A percentile compares a stretch with the other conserved stretches of the same genome.
Evolutionary conservation across 345 rosid species (phyloP).

Genomic region (Populus simonii): DNA sequence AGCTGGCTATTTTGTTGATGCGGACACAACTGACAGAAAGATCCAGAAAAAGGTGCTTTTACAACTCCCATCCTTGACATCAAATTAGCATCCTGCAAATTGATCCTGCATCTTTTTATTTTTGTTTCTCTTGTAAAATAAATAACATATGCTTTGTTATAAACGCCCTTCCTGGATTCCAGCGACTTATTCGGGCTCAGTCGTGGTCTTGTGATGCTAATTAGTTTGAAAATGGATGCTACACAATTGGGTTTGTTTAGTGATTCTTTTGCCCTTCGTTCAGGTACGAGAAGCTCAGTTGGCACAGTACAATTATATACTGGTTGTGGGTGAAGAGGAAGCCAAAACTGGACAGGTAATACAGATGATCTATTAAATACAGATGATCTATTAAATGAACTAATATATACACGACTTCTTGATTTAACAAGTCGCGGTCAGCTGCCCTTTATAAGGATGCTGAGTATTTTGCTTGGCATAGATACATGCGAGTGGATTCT

Average conservation of each 20-base stretch:
- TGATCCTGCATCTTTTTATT: not conserved
- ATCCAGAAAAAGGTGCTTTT: slow-evolving; percentile 77
- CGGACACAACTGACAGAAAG: slow-evolving; percentile 73
- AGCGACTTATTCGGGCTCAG: not conserved
- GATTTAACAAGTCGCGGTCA: not conserved
- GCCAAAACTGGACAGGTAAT: slow-evolving; percentile 67
- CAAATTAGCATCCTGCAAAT: not conserved
- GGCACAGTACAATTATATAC: slow-evolving; percentile 86
- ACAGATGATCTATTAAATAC: not conserved
- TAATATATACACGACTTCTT: not conserved
- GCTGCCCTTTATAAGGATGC: not conserved
- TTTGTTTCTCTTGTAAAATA: not conserved
- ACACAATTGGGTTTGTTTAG: not conserved
- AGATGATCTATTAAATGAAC: not conserved
- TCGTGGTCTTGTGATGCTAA: not conserved
- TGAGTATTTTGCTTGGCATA: not conserved
- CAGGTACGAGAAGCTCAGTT: slow-evolving; percentile 95
- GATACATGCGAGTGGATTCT: not conserved
- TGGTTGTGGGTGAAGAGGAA: slow-evolving; percentile 96
- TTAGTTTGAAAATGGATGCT: not conserved
- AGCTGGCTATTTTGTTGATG: slow-evolving; percentile 82
- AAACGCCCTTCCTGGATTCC: not conserved
- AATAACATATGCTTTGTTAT: not conserved
- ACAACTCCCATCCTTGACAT: not conserved
- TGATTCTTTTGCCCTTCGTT: slow-evolving; percentile 20